phyloP scores from a whole-genome alignment of 163 green algal species.

The Prototheca stagnorum region DNA sequence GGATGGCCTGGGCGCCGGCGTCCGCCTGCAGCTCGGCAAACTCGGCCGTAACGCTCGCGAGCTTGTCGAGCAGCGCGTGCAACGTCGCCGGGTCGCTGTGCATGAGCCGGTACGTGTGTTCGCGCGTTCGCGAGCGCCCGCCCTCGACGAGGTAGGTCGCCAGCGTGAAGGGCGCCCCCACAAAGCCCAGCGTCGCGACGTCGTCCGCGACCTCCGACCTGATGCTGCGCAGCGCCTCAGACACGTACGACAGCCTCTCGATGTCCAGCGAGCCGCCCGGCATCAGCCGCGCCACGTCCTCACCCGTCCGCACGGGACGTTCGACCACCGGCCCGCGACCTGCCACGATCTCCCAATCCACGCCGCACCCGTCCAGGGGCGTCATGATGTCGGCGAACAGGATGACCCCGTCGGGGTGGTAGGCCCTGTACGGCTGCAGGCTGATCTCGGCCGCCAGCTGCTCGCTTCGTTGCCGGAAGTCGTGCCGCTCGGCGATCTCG shows the following conservation, averaged over 20 bases:
- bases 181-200: constrained; percentile 61
- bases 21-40: constrained; percentile 77
- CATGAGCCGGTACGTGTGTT: constrained; percentile 70
- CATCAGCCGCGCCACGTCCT: constrained; percentile 4
- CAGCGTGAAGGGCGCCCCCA: constrained; percentile 82
- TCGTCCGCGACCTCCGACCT: constrained; percentile 36
- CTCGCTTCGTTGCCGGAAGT: constrained; percentile 80
- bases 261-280: too few species aligned
- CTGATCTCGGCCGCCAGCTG: constrained; percentile 77
- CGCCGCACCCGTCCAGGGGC: constrained; percentile 84
- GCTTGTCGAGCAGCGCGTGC: constrained; percentile 72
- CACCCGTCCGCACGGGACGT: constrained; percentile 72
- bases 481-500: constrained; percentile 84
- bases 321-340: constrained; percentile 70
- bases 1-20: constrained; percentile 59
- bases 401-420: constrained; percentile 87
- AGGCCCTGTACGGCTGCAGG: constrained; percentile 80
- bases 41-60: constrained; percentile 70
- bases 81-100: constrained; percentile 62
- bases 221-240: constrained; percentile 57
- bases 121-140: constrained; percentile 65
- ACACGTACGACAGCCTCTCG: constrained; percentile 60
- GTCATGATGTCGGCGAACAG: constrained; percentile 96
- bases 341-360: constrained; percentile 78
- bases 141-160: constrained; percentile 87